Percentiles rank a stretch among this genome's conserved stretches.
phyloP scores from a whole-genome alignment of 768 basidiomycete species.

The Tremella fuciformis region DNA sequence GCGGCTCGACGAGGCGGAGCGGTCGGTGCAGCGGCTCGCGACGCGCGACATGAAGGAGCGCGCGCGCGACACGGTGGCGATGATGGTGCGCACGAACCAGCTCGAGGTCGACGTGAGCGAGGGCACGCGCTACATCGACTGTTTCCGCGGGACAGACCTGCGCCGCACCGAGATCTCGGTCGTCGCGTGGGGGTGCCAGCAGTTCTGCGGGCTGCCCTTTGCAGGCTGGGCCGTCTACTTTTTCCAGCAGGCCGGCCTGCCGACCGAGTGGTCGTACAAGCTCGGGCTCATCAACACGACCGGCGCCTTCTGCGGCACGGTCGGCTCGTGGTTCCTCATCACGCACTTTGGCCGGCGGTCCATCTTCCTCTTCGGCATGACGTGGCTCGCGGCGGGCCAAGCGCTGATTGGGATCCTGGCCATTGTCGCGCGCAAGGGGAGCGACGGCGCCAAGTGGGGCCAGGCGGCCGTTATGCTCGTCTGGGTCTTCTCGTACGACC shows the following conservation, averaged over 20 bases:
- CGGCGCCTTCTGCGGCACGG: constrained; percentile 28
- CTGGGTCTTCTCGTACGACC: constrained; percentile 24
- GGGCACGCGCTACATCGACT: constrained; percentile 44
- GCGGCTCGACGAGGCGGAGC: constrained; percentile 14
- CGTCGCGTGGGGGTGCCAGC: constrained; percentile 45
- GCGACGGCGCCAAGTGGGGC: constrained; percentile 11
- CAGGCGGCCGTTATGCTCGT: constrained; percentile 20
- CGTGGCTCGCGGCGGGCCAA: constrained; percentile 39
- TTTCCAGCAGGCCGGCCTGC: constrained; percentile 15
- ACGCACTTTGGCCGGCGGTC: constrained; percentile 49
- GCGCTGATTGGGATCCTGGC: constrained; percentile 48
- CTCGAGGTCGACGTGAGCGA: constrained; percentile 48
- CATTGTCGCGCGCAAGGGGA: constrained; percentile 14
- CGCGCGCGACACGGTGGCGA: constrained; percentile 32
- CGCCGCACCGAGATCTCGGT: constrained; percentile 43
- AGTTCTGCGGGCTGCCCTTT: constrained; percentile 37
- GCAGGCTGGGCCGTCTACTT: constrained; percentile 43
- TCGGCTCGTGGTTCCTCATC: constrained; percentile 43
- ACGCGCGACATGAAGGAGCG: neutral
- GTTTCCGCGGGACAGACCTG: constrained; percentile 35
- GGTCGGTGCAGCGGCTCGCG: constrained; percentile 9
- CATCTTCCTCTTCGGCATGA: constrained; percentile 51
- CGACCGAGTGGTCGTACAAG: constrained; percentile 3
- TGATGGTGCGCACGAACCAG: constrained; percentile 53
- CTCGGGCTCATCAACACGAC: constrained; percentile 19